Percentiles rank a stretch among this genome's conserved stretches.
phyloP scores from a whole-genome alignment of 139 green algal genomes.

The Pseudopediastrum boryanum region DNA sequence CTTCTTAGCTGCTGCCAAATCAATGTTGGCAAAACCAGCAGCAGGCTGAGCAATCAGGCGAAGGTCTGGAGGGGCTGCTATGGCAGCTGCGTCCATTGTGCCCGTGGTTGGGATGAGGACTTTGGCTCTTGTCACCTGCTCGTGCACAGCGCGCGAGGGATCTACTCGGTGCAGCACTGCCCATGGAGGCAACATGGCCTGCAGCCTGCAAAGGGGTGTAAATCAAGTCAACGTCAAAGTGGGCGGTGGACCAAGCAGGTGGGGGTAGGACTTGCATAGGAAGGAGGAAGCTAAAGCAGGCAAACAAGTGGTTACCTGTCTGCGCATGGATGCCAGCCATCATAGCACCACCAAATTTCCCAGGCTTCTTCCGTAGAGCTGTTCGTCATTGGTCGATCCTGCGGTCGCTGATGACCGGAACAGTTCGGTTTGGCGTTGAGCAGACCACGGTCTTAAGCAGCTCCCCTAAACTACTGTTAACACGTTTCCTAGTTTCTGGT shows the following conservation, averaged over 20 bases:
- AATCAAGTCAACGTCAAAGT: neutral
- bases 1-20: slow-evolving; percentile 39
- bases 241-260: neutral
- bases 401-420: too few species aligned
- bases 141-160: slow-evolving; percentile 6
- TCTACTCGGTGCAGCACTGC: slow-evolving; percentile 42
- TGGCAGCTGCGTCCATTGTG: slow-evolving; percentile 21
- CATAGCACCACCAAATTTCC: slow-evolving; percentile 54
- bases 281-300: neutral
- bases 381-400: too few species aligned
- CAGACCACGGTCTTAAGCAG: too few species aligned
- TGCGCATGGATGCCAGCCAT: slow-evolving; percentile 49
- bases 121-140: neutral
- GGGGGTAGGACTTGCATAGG: neutral
- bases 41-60: slow-evolving; percentile 56
- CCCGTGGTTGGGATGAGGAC: slow-evolving; percentile 67
- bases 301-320: slow-evolving; percentile 32
- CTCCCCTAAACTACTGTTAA: too few species aligned
- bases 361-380: slow-evolving; percentile 26
- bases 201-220: slow-evolving; percentile 26
- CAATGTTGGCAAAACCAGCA: slow-evolving; percentile 62
- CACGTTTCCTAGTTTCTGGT: too few species aligned
- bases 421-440: too few species aligned
- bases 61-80: slow-evolving; percentile 41
- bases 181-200: slow-evolving; percentile 44